These are phyloP conservation scores for Leccinum broughii DNA, from an alignment of 768 basidiomycete genomes.

Conservation along the genomic window DNA sequence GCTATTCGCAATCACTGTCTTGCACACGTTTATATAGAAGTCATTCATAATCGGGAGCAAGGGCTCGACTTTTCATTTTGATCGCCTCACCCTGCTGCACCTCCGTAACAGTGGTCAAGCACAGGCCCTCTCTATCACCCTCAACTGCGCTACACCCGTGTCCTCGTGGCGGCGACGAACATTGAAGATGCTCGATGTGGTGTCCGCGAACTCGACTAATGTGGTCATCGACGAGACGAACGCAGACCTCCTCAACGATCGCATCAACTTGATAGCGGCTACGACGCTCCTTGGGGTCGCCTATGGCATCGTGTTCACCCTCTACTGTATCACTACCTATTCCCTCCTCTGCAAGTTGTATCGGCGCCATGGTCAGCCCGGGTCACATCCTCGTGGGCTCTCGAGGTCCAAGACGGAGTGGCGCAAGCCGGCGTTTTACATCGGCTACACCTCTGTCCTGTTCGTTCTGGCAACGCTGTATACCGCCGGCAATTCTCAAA, in stretches of 20 bases:
- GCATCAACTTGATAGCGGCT: slow-evolving; percentile 25
- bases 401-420: slow-evolving; percentile 1
- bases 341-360: slow-evolving; percentile 19
- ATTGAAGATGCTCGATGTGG: slow-evolving; percentile 7
- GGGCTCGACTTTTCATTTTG: slow-evolving; percentile 14
- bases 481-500: slow-evolving; percentile 29
- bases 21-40: slow-evolving; percentile 29
- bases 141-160: slow-evolving; percentile 1
- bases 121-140: slow-evolving; percentile 5
- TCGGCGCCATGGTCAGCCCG: slow-evolving; percentile 7
- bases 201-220: slow-evolving; percentile 11
- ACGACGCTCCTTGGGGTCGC: slow-evolving; percentile 25
- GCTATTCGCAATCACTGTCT: neutral
- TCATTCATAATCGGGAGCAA: slow-evolving; percentile 17
- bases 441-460: slow-evolving; percentile 27
- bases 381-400: slow-evolving; percentile 9
- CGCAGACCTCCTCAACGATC: slow-evolving; percentile 19
- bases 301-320: slow-evolving; percentile 23
- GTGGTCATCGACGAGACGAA: slow-evolving; percentile 5
- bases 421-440: slow-evolving; percentile 28
- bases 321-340: slow-evolving; percentile 23
- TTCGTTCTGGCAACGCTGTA: slow-evolving; percentile 32
- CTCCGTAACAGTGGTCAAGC: slow-evolving; percentile 4
- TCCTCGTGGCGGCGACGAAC: slow-evolving; percentile 9
- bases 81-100: slow-evolving; percentile 10